Evolutionary conservation across 2,329 filamentous ascomycete species (phyloP).

Genomic region (Zopfia rhizophila): DNA sequence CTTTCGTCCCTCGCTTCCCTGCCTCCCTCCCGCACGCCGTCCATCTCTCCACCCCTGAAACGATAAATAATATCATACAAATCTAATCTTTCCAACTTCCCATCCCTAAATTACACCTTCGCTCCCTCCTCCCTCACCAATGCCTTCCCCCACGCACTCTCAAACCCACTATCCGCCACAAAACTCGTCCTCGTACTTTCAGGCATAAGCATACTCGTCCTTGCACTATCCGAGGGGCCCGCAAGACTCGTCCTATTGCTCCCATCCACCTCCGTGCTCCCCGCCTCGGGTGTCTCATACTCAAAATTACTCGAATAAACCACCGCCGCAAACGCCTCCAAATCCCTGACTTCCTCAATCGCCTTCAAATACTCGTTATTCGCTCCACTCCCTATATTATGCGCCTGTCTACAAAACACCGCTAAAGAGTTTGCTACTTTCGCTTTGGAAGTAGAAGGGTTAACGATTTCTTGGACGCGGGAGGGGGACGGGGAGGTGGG

Average conservation of each 20-base stretch:
- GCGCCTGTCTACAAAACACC: slow-evolving; percentile 89
- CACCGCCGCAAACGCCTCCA: slow-evolving; percentile 86
- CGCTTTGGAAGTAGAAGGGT: slow-evolving; percentile 63
- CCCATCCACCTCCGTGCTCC: slow-evolving; percentile 11
- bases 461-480: slow-evolving; percentile 63
- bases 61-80: too few species aligned
- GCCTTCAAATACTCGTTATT: slow-evolving; percentile 65
- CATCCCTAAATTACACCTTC: too few species aligned
- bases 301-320: slow-evolving; percentile 87
- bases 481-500: slow-evolving; percentile 52
- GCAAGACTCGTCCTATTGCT: slow-evolving; percentile 31
- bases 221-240: slow-evolving; percentile 54
- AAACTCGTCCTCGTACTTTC: slow-evolving; percentile 68
- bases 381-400: slow-evolving; percentile 77
- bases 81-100: too few species aligned
- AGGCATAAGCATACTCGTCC: too few species aligned
- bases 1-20: too few species aligned
- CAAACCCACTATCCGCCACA: slow-evolving; percentile 64
- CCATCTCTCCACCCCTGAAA: too few species aligned
- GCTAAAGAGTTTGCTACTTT: slow-evolving; percentile 92
- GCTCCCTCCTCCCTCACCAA: slow-evolving; percentile 58
- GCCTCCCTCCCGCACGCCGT: too few species aligned
- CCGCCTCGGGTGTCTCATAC: slow-evolving; percentile 56
- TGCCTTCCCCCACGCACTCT: slow-evolving; percentile 77
- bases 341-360: slow-evolving; percentile 79